Evolutionary conservation across 2,329 filamentous ascomycete genomes (phyloP).

Genomic region (Escovopsis sp.): DNA sequence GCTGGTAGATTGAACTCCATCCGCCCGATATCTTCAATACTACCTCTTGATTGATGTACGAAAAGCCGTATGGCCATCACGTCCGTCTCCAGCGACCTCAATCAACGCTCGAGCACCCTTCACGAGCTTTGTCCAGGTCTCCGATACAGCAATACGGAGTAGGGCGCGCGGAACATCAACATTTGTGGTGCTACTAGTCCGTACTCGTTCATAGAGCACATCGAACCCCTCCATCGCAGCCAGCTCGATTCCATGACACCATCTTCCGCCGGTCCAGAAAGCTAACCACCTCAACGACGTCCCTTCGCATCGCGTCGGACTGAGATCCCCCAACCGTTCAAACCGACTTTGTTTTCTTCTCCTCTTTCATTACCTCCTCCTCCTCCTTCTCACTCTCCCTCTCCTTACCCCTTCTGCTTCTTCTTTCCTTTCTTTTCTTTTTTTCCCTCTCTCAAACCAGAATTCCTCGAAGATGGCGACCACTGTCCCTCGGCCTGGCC

Average conservation of each 20-base stretch:
- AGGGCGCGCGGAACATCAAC: neutral
- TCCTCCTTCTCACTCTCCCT: too few relatives aligned
- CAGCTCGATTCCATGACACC: neutral
- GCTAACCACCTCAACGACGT: conserved; percentile 3
- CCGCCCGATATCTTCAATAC: too few relatives aligned
- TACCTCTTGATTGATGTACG: too few relatives aligned
- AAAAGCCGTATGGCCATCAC: too few relatives aligned
- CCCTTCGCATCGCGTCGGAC: conserved; percentile 5
- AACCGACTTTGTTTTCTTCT: too few relatives aligned
- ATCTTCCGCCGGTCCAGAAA: conserved; percentile 4
- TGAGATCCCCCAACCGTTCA: conserved; percentile 4
- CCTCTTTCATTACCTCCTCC: too few relatives aligned
- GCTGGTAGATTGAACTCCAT: too few relatives aligned
- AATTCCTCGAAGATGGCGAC: conserved; percentile 19
- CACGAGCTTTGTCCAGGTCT: too few relatives aligned
- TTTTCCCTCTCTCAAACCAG: conserved; percentile 11
- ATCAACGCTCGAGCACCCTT: too few relatives aligned
- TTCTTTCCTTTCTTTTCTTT: conserved; percentile 5
- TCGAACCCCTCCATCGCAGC: conserved; percentile 8
- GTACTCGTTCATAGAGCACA: conserved; percentile 6
- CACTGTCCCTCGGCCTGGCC: conserved; percentile 72
- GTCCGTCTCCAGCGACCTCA: too few relatives aligned
- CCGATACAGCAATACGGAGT: neutral
- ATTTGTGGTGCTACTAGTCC: too few relatives aligned
- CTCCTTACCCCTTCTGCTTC: too few relatives aligned